Base-by-base conservation (phyloP, 1,284 basidiomycete species). In the Trichosporon ovoides region DNA sequence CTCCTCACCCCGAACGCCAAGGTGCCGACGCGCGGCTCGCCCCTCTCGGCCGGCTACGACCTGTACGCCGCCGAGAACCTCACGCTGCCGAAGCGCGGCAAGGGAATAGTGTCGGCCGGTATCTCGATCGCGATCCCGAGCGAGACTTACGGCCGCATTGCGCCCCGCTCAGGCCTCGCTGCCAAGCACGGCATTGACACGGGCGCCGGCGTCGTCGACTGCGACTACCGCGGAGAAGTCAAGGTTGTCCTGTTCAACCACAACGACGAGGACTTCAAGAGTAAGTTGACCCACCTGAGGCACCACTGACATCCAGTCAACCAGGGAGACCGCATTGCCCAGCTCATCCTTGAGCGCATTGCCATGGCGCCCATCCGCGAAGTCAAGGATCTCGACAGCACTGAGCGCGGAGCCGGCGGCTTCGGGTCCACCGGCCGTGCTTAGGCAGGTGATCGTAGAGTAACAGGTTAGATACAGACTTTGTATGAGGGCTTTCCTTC, bases 161-260 rank as follows among this genome's bases (percentile, higher is more conserved):
- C 95, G 2, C 94, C 95, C 6, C 84, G 95, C 14, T 91, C 88
- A 69, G 95, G 95, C 6, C 84, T 98, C 14, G 94, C 95, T 4
- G 88, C 88, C 28, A 98, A 98, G 76, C 93, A 91, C 78, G 91
- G 92, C 83, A 97, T 98, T 62, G 89, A 96, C 74, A 94, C 91
- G 0, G 95, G 95, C 1, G 96, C 95, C 6, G 95, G 95, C 35
- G 95, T 98, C 18, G 85, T 98, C 58, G 96, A 98, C 66, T 88
- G 90, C 13, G 95, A 98, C 75, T 98, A 98, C 77, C 84, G 96
- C 38, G 95, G 96, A 4, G 80, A 86, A 9, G 84, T 98, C 56
- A 93, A 89, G 73, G 91, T 98, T 16, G 81, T 98, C 24, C 82
- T 98, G 35, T 98, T 95, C 84, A 98, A 98, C 75, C 83, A 88